Evolutionary conservation across 495 filamentous ascomycete genomes (phyloP).

Genomic region (Penicillium daleae): DNA sequence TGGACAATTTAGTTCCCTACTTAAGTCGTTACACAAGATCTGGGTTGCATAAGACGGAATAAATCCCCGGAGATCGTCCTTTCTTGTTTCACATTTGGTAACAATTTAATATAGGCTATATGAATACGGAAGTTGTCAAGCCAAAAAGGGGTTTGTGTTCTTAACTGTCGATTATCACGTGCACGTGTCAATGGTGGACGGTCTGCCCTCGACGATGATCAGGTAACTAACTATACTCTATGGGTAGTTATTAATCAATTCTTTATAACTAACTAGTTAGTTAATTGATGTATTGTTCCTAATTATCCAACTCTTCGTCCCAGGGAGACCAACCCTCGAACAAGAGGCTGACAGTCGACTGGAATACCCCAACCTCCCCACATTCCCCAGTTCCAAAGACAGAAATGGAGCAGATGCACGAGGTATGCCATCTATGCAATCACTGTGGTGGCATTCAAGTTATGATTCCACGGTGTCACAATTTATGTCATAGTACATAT

Average conservation of each 20-base stretch:
- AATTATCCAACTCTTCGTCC: background rate
- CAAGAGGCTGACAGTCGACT: background rate
- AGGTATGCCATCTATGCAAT: background rate
- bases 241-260: background rate
- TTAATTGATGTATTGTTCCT: background rate
- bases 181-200: background rate
- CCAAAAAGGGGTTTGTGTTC: background rate
- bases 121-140: background rate
- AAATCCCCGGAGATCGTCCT: conserved; percentile 8
- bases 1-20: background rate
- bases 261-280: background rate
- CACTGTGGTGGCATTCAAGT: background rate
- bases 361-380: conserved; percentile 4
- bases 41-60: conserved; percentile 11
- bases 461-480: background rate
- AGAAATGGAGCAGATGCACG: conserved; percentile 2
- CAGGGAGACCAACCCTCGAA: background rate
- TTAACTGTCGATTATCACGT: background rate
- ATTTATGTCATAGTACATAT: background rate
- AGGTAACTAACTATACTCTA: background rate
- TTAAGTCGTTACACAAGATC: conserved; percentile 25
- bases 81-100: background rate
- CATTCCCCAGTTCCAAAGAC: conserved; percentile 10
- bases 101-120: conserved; percentile 6
- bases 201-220: background rate